Base-by-base conservation (phyloP, 495 filamentous ascomycete genomes). In the Aspergillus haitiensis region DNA sequence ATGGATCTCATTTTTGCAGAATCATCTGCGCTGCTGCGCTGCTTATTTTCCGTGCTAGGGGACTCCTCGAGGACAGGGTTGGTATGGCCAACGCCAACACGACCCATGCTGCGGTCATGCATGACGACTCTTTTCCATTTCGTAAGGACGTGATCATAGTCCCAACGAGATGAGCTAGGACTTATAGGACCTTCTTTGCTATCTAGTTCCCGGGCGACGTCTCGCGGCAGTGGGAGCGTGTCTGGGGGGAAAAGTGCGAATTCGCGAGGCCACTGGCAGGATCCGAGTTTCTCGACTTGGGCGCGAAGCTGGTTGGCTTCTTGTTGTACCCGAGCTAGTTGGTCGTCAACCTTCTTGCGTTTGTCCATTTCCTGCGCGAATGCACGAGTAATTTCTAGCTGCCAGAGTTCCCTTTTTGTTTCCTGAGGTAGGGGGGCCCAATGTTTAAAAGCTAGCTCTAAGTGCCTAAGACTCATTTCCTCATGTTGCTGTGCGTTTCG, bases 331-430 rank as follows among this genome's bases (percentile, higher is more conserved):
- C 78, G 68, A 16, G 86, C 85, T 27, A 92, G 82, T 35, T 79
- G 76, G 13, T 82, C 78, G 58, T 88, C 84, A 2, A 85, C 62
- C 13, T 82, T 81, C 57, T 84, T 78, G n/a, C 85, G 79, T 62
- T 86, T 82, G 55, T 89, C 86, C 40, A 84, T 75, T 56, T 88
- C 86, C n/a, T 83, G 78, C 8, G 83, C 84, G 49, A 88, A 86
- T 34, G 88, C 84, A 39, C 91, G 84, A 2, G 86, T 86, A 40
- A 91, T 79, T 67, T 93, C 90, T n/a, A 93, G 74, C 34, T 80
- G 84, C 92, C 92, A 97, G 5, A 83, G 69, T 37, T 91, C 84
- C 34, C 79, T 77, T 36, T 81, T 81, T 40, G 84, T 74, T 15
- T 82, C 78, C 8, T 74, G 69, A 2, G 86, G 62, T 2, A 92